Conservation (phyloP, 306 rosid species). For the Prunus salicina region DNA sequence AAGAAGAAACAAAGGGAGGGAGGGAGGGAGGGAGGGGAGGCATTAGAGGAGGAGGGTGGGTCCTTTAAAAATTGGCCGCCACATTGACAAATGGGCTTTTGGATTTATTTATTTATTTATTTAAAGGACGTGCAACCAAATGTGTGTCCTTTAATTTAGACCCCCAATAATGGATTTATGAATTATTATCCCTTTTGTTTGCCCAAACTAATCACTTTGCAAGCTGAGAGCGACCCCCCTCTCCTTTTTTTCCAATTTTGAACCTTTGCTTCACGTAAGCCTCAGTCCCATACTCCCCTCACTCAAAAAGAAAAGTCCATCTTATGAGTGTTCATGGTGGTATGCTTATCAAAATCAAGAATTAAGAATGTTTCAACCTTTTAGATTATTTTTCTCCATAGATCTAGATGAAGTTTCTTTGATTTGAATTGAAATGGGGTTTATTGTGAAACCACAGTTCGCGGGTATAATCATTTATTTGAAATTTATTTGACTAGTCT, state of each 20-base stretch:
- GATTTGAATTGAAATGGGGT: too few species aligned
- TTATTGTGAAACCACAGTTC: too few species aligned
- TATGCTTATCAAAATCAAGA: too few species aligned
- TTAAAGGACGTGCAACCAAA: slow-evolving; percentile 64
- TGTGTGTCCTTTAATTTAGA: slow-evolving; percentile 14
- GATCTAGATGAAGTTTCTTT: too few species aligned
- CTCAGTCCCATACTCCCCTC: not conserved
- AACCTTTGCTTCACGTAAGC: not conserved
- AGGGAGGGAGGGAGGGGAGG: slow-evolving; percentile 25
- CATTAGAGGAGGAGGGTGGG: slow-evolving; percentile 25
- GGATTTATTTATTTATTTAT: slow-evolving; percentile 45
- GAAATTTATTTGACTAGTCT: too few species aligned
- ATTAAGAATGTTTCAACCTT: too few species aligned
- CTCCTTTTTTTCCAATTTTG: not conserved
- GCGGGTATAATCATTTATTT: too few species aligned
- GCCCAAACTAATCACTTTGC: slow-evolving; percentile 5
- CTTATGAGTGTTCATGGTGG: too few species aligned
- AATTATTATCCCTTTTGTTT: not conserved
- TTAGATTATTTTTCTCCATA: too few species aligned
- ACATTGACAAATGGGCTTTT: slow-evolving; percentile 56
- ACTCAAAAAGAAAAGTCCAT: not conserved
- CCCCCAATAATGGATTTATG: not conserved
- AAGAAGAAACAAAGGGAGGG: slow-evolving; percentile 2
- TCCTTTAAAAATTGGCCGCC: slow-evolving; percentile 47
- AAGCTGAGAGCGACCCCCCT: not conserved